These are phyloP conservation scores for Auriscalpium vulgare DNA, from an alignment of 768 basidiomycete genomes.

Conservation along the genomic window DNA sequence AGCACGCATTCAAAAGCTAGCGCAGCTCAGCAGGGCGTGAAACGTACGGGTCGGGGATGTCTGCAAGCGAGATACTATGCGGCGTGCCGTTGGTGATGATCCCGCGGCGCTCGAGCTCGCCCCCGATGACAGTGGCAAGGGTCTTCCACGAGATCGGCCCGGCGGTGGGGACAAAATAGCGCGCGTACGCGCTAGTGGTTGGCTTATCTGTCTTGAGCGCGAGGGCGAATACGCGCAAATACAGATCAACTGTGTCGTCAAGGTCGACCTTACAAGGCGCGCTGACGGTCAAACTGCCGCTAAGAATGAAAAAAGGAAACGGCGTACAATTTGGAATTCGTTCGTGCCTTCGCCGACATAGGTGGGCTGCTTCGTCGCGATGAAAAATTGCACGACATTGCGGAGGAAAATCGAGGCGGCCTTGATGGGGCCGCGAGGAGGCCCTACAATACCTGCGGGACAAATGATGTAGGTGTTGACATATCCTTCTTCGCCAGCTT, in stretches of 20 bases:
- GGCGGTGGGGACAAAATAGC: not conserved
- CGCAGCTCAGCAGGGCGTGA: no score
- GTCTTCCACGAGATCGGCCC: not conserved
- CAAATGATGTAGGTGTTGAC: not conserved
- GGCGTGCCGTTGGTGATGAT: not conserved
- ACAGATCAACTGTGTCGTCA: not conserved
- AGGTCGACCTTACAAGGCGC: not conserved
- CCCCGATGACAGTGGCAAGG: not conserved
- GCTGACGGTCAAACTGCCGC: not conserved
- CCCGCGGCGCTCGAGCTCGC: not conserved
- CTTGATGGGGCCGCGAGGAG: not conserved
- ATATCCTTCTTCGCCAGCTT: not conserved
- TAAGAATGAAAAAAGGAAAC: not conserved
- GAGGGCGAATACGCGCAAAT: not conserved
- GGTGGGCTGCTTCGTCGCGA: not conserved
- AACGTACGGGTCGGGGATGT: not conserved
- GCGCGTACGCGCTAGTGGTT: not conserved
- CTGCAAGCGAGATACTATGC: not conserved
- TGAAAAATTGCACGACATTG: not conserved
- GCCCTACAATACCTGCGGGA: not conserved
- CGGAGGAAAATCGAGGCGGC: not conserved
- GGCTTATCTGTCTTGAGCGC: not conserved
- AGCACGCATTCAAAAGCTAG: no score
- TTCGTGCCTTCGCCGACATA: not conserved
- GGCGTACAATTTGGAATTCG: not conserved